Conservation (phyloP, 1,139 yeast species). For the Geotrichum klebahnii region DNA sequence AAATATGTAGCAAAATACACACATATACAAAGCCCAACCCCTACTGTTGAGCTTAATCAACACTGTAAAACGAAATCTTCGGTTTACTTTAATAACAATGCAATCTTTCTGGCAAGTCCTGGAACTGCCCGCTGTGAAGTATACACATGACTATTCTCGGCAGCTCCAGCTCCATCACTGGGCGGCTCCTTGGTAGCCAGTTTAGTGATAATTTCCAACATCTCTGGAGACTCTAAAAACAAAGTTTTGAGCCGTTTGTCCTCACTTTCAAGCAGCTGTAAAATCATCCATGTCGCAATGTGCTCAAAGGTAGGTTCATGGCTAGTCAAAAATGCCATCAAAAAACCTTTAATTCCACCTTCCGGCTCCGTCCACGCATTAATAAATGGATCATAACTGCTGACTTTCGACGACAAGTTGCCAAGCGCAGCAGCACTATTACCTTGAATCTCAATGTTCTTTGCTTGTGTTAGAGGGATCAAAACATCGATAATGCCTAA, state of each 20-base stretch:
- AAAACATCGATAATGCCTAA: slow-evolving; percentile 83
- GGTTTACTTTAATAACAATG: slow-evolving; percentile 6
- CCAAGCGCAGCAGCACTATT: slow-evolving; percentile 98
- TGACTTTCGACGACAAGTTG: slow-evolving; percentile 84
- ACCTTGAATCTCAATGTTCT: slow-evolving; percentile 94
- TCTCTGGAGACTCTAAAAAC: slow-evolving; percentile 37
- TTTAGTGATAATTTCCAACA: slow-evolving; percentile 35
- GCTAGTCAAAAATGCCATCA: slow-evolving; percentile 72
- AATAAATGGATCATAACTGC: slow-evolving; percentile 74
- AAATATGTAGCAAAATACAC: too few species aligned
- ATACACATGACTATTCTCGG: slow-evolving; percentile 4
- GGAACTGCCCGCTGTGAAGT: slow-evolving; percentile 21
- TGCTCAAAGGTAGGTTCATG: slow-evolving; percentile 96
- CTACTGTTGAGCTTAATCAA: too few species aligned
- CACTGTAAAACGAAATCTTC: too few species aligned
- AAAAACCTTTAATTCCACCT: slow-evolving; percentile 82
- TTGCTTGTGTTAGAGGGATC: slow-evolving; percentile 83
- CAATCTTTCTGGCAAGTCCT: slow-evolving; percentile 17
- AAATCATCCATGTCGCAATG: slow-evolving; percentile 94
- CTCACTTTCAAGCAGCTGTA: slow-evolving; percentile 86
- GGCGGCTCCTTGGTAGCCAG: slow-evolving; percentile 29
- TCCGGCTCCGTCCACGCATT: slow-evolving; percentile 75
- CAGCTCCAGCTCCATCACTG: neutral
- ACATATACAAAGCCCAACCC: too few species aligned
- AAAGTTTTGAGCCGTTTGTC: slow-evolving; percentile 55